Base-by-base conservation (phyloP, 129 eudicot species). In the Sambucus nigra region DNA sequence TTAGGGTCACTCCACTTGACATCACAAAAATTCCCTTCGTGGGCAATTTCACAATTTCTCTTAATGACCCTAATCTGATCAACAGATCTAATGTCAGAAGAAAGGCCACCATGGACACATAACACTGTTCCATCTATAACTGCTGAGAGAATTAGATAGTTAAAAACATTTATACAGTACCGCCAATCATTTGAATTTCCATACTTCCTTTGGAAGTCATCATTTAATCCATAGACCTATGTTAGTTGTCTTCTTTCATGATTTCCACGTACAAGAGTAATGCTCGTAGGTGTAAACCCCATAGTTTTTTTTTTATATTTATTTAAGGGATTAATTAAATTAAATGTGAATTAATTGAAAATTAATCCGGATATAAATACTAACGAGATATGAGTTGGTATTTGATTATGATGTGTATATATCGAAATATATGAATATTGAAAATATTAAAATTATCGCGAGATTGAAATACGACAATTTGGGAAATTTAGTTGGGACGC, bases 1-100 rank as follows among this genome's bases (percentile, higher is more conserved):
- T 91, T 95, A 65, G 99, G 99, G 54, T 91, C 99, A 77, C 99
- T 91, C 99, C 99, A 91, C 99, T 86, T 91, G 47, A 91, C 76
- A 61, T 91, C 99, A 77, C 99, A 91, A 57, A 91, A 91, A 0
- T 95, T 95, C 20, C 99, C 99, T 70, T 91, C 99, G 60, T 91
- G 99, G 27, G 99, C 94, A 51, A 91, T 91, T 74, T 91, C 99
- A 77, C 95, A 91, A 59, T 91, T 91, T 51, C 99, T 69, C 38
- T 91, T 95, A 57, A 91, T 77, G 24, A 91, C 84, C 65, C 95
- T 79, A 57, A 91, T 91, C 99, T 89, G 98, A 47, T 89, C 95
- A 53, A 89, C 27, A 58, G 95, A 82, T 76, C 99, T 77, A 72
- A 91, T 53, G 58, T 91, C 99, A 10, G 99, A 95, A 58, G 99